Conservation (phyloP, 1,284 basidiomycete species). For the Clitocybe nebularis region DNA sequence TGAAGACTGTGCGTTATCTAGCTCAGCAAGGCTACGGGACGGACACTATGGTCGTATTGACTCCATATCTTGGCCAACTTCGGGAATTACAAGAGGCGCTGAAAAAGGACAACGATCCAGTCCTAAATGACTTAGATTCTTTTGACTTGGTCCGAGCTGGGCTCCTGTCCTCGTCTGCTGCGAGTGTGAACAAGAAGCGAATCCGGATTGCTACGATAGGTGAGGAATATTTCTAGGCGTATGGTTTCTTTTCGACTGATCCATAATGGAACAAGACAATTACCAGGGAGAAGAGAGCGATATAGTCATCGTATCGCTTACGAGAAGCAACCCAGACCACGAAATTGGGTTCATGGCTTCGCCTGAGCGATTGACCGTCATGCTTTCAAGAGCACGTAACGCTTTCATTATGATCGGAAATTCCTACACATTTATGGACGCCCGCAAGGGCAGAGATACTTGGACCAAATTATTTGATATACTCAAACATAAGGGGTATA, state of each 20-base stretch:
- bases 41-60: constrained; percentile 54
- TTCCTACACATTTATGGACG: constrained; percentile 47
- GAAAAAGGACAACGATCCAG: constrained; percentile 47
- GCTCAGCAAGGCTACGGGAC: constrained; percentile 64
- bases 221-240: constrained; percentile 20
- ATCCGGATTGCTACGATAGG: constrained; percentile 62
- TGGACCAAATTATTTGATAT: constrained; percentile 48
- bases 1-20: constrained; percentile 61
- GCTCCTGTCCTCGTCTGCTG: constrained; percentile 33
- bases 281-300: constrained; percentile 70
- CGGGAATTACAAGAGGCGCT: constrained; percentile 42
- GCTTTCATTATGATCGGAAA: constrained; percentile 64
- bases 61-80: constrained; percentile 65
- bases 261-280: constrained; percentile 40
- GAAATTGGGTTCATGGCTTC: constrained; percentile 67
- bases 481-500: constrained; percentile 35
- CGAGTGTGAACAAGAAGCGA: constrained; percentile 36
- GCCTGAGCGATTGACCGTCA: constrained; percentile 63
- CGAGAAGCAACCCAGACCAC: constrained; percentile 49
- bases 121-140: constrained; percentile 60
- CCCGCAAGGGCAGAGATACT: constrained; percentile 46
- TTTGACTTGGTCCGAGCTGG: constrained; percentile 55
- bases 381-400: constrained; percentile 61
- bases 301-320: constrained; percentile 57
- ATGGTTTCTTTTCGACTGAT: constrained; percentile 6